These are phyloP conservation scores for Isochrysis galbana DNA, from an alignment of 78 protist species.

Conservation along the genomic window DNA sequence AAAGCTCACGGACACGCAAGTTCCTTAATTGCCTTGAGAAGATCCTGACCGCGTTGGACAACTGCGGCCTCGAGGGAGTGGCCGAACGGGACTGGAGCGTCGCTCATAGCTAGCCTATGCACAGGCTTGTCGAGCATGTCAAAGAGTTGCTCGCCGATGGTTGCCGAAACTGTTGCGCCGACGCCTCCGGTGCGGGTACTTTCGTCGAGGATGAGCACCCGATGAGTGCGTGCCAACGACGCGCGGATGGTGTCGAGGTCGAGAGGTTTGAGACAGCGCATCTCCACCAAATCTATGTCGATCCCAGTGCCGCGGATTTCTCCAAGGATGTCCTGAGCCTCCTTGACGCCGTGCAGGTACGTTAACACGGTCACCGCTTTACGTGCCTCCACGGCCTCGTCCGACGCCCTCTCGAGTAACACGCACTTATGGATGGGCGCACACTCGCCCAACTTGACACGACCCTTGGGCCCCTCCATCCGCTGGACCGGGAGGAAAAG, in stretches of 20 bases:
- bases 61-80: conserved; percentile 36
- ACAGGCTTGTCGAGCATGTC: conserved; percentile 46
- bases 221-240: not conserved
- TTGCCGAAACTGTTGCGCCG: conserved; percentile 45
- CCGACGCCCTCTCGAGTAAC: conserved; percentile 17
- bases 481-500: conserved; percentile 41
- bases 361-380: conserved; percentile 42
- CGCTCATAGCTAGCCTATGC: conserved; percentile 39
- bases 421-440: not conserved
- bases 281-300: conserved; percentile 42
- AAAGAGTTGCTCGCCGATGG: conserved; percentile 33
- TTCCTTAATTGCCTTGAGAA: conserved; percentile 6
- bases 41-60: conserved; percentile 35
- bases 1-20: too few species aligned
- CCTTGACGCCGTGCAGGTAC: conserved; percentile 47
- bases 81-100: conserved; percentile 50
- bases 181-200: conserved; percentile 41
- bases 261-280: conserved; percentile 48
- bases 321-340: not conserved
- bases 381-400: conserved; percentile 19
- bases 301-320: conserved; percentile 23
- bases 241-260: conserved; percentile 41
- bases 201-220: conserved; percentile 41
- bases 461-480: conserved; percentile 33
- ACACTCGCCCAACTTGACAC: conserved; percentile 7